Evolutionary conservation across 352 stramenopile genomes (phyloP), one percentile per base, ranked within the genome.

Genomic region (Lagenidium sp.): DNA sequence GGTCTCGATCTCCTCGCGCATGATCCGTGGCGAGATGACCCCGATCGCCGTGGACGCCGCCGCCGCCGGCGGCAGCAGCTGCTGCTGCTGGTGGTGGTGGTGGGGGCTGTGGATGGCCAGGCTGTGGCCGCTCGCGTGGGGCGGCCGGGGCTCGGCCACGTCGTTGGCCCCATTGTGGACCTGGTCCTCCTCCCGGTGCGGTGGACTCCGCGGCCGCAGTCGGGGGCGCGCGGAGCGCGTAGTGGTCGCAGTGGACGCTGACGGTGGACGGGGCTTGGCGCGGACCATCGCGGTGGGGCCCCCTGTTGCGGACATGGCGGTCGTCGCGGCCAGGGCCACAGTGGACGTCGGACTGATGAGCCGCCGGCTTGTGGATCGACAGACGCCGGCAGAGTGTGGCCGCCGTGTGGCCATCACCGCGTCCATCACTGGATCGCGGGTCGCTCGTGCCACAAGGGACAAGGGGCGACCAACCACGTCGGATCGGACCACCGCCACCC

Each of bases 1-100:
- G 18, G 60, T 60, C 37, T 69, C 57, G 30, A 82, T 75, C 45
- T 85, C 72, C 40, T 85, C 63, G 20, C 59, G 64, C 11, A 82
- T 44, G n/a, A 82, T 55, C 0, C 42, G 62, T 22, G 71, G 54
- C 0, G 65, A 44, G 15, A 82, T 60, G 3, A 36, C 8, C 28
- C 8, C 28, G 28, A 8, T 8, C 8, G 28, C 8, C 28, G 28
- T 8, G 8, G 28, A 32, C 28, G 15, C 28, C 8, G 28, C 28
- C 28, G 15, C 15, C 7, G 19, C 19, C 7, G 20, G 35, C 35
- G 19, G n/a, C n/a, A n/a, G n/a, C n/a, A n/a, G n/a, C n/a, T n/a
- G n/a, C n/a, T n/a, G n/a, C n/a, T n/a, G n/a, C n/a, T n/a, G n/a
- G n/a, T n/a, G n/a, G n/a, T n/a, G n/a, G n/a, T n/a, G n/a, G 21